Percentiles rank a stretch among this genome's conserved stretches.
phyloP scores from a whole-genome alignment of 192 early-diverging fungal genomes.

The Backusella liffmaniae region DNA sequence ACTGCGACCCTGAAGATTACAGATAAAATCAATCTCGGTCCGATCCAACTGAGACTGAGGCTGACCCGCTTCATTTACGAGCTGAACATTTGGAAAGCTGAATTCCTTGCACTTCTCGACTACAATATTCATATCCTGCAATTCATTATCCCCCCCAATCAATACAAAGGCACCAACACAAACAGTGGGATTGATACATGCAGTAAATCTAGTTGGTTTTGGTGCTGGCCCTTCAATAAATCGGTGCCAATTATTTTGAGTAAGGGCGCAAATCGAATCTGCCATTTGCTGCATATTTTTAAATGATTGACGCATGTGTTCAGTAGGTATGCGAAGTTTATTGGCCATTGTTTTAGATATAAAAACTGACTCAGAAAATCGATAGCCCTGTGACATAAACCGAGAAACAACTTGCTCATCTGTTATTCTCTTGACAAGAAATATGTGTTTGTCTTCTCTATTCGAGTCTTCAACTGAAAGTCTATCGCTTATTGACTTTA shows the following conservation, averaged over 20 bases:
- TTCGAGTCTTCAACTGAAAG: slow-evolving; percentile 10
- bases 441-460: slow-evolving; percentile 29
- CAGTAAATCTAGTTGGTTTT: not conserved
- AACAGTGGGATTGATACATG: not conserved
- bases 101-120: slow-evolving; percentile 19
- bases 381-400: slow-evolving; percentile 32
- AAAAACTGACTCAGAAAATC: slow-evolving; percentile 34
- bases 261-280: slow-evolving; percentile 1
- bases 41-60: not conserved
- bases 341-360: slow-evolving; percentile 36
- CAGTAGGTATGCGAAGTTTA: slow-evolving; percentile 22
- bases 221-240: not conserved
- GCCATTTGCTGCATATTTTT: slow-evolving; percentile 28
- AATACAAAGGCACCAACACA: slow-evolving; percentile 25
- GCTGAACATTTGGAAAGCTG: slow-evolving; percentile 20
- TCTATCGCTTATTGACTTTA: not conserved
- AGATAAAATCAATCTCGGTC: slow-evolving; percentile 7
- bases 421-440: slow-evolving; percentile 30
- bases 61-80: slow-evolving; percentile 14
- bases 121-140: slow-evolving; percentile 11
- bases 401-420: slow-evolving; percentile 6
- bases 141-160: slow-evolving; percentile 11
- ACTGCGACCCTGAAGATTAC: not conserved
- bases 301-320: slow-evolving; percentile 32
- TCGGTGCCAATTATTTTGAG: not conserved